phyloP scores from a whole-genome alignment of 2,329 filamentous ascomycete genomes.

The Paracamarosporium sp. region DNA sequence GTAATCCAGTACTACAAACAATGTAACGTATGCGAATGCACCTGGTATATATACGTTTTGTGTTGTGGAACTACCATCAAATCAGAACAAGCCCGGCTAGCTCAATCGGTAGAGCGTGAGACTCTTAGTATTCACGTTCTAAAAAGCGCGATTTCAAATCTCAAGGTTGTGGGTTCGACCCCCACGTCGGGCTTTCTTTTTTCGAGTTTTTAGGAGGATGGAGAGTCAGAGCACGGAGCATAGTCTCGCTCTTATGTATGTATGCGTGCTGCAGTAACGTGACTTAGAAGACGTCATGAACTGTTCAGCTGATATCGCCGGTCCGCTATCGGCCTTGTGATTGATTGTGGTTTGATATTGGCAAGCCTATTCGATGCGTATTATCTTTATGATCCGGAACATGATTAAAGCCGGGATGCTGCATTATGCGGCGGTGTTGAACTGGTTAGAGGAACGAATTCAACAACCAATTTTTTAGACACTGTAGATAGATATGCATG shows the following conservation, averaged over 20 bases:
- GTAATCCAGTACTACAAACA: background rate
- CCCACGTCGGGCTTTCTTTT: constrained; percentile 4
- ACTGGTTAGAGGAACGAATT: no score
- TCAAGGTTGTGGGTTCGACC: constrained; percentile 6
- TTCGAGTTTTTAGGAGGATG: background rate
- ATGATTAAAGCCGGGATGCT: no score
- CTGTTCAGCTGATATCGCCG: background rate
- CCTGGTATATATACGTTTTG: background rate
- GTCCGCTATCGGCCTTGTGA: background rate
- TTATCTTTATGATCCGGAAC: no score
- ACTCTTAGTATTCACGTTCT: constrained; percentile 25
- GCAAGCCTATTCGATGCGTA: no score
- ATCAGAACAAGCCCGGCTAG: constrained; percentile 28
- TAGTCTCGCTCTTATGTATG: background rate
- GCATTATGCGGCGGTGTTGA: no score
- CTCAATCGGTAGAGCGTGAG: constrained; percentile 39
- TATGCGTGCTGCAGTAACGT: background rate
- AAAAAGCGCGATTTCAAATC: background rate
- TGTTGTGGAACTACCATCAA: background rate
- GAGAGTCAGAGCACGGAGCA: no score
- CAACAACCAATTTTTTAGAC: no score
- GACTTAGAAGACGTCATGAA: background rate
- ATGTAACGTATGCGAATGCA: no score
- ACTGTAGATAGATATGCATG: no score
- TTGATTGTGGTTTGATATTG: no score